Percentiles rank a stretch among this genome's conserved stretches.
These are phyloP conservation scores for Gaeumannomyces sp. DNA, from an alignment of 2,329 filamentous ascomycete genomes.

Conservation along the genomic window DNA sequence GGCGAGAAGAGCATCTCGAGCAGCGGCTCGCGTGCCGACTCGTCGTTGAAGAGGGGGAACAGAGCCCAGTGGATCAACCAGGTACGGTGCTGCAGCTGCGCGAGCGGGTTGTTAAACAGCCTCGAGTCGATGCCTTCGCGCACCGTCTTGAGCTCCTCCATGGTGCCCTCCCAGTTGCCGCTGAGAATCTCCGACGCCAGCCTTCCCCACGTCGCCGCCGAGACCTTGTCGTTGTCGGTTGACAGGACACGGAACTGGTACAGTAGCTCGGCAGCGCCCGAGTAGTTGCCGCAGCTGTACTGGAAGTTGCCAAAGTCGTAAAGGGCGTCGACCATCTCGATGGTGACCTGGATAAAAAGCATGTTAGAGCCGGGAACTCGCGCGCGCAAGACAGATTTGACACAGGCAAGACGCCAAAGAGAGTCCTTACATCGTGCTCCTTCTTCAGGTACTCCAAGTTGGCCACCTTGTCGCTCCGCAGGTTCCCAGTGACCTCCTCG, in stretches of 20 bases:
- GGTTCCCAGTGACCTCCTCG: slow-evolving; percentile 82
- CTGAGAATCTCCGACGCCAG: slow-evolving; percentile 92
- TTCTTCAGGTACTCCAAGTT: slow-evolving; percentile 98
- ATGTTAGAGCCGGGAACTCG: background rate
- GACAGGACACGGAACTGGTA: slow-evolving; percentile 98
- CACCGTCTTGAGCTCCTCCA: slow-evolving; percentile 86
- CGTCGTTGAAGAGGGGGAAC: slow-evolving; percentile 98
- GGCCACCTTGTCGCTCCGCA: slow-evolving; percentile 94
- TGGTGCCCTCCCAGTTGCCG: slow-evolving; percentile 88
- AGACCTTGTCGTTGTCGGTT: slow-evolving; percentile 96
- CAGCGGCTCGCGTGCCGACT: slow-evolving; percentile 80
- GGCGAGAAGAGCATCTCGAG: slow-evolving; percentile 97
- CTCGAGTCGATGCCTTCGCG: slow-evolving; percentile 89
- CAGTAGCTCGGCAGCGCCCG: slow-evolving; percentile 80
- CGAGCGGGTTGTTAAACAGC: slow-evolving; percentile 92
- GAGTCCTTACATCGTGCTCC: slow-evolving; percentile 71
- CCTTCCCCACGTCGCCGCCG: slow-evolving; percentile 95
- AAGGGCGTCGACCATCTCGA: slow-evolving; percentile 92
- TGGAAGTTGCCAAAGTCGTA: slow-evolving; percentile 96
- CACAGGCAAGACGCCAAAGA: background rate
- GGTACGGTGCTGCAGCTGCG: slow-evolving; percentile 91
- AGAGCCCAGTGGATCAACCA: slow-evolving; percentile 98
- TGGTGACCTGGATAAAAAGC: slow-evolving; percentile 57
- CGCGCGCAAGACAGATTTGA: background rate
- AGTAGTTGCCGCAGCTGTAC: slow-evolving; percentile 95